Evolutionary conservation across 768 basidiomycete genomes (phyloP), one percentile per base, ranked within the genome.

Genomic region (Phlebiopsis flavidoalba): DNA sequence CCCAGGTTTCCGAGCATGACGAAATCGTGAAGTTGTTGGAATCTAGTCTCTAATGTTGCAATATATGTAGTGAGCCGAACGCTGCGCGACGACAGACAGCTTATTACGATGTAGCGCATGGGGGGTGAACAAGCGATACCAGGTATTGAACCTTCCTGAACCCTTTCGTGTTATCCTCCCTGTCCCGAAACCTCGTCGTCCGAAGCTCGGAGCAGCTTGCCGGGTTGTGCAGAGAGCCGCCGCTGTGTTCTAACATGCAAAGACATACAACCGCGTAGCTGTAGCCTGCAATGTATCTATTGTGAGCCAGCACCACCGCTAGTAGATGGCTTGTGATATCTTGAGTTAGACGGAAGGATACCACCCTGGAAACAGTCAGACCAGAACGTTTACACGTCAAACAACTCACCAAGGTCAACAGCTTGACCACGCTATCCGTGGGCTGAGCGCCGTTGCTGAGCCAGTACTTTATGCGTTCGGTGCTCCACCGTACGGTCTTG

Each of bases 401-500:
- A 33, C 53, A 63, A 79, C 89, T 68, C 67, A 94, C 96, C 80
- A 87, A 77, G 70, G 89, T 86, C 68, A 98, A 74, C 64, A 98
- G 68, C 66, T 80, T 86, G 45, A 88, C 83, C 5, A 91, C 92
- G 6, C 88, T 79, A 69, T 87, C 86, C 49, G 85, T 89, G 0
- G 96, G 96, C 61, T 82, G 72, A 36, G 96, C 96, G 0, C 95
- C 95, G 17, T 88, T 84, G 36, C 80, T 80, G 43, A 98, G 73
- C 96, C 96, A 98, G 69, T 91, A 93, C 60, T 81, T 80, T 71
- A 98, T 92, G 70, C 96, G 84, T 66, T 91, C 87, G 24, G 88
- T 87, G 72, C 93, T 94, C 95, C 95, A 98, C 66, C 88, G 83
- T 59, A 98, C 79, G 36, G 83, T 85, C 74, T 95, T 96, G 65